Evolutionary conservation across 2,329 filamentous ascomycete species (phyloP).

Genomic region (Blastomyces parvus): DNA sequence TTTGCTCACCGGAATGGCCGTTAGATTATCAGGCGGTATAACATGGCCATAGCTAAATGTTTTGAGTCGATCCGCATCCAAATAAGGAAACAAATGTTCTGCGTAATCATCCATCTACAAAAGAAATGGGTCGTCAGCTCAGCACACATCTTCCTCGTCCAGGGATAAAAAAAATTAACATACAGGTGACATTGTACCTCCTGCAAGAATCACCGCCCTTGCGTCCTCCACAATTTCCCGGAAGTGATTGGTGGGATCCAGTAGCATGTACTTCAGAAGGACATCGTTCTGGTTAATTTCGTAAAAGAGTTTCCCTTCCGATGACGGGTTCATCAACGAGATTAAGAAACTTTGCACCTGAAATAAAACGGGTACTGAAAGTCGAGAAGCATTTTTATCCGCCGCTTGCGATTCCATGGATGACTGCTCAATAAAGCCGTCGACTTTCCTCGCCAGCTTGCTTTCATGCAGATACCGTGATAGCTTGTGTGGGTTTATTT

Average conservation of each 20-base stretch:
- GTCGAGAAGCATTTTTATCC: constrained; percentile 16
- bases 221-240: constrained; percentile 76
- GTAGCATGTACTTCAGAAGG: constrained; percentile 69
- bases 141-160: constrained; percentile 5
- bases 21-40: constrained; percentile 70
- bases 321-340: constrained; percentile 75
- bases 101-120: constrained; percentile 71
- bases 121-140: constrained; percentile 11
- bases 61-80: constrained; percentile 54
- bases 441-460: constrained; percentile 87
- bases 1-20: constrained; percentile 60
- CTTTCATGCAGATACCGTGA: constrained; percentile 82
- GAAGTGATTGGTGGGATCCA: constrained; percentile 88
- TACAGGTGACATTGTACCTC: constrained; percentile 90
- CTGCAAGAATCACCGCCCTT: constrained; percentile 78
- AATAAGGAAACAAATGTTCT: constrained; percentile 71
- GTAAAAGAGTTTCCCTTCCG: constrained; percentile 54
- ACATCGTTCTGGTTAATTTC: constrained; percentile 42
- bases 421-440: constrained; percentile 65
- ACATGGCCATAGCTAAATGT: constrained; percentile 93
- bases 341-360: constrained; percentile 62
- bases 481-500: constrained; percentile 88
- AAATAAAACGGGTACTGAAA: constrained; percentile 47
- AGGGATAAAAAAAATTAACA: constrained; percentile 15
- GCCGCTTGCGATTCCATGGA: constrained; percentile 34